A percentile compares a stretch with the other conserved stretches of the same genome.
Conservation (phyloP, 169 alveolate species). For the Plasmodium vivax region DNA sequence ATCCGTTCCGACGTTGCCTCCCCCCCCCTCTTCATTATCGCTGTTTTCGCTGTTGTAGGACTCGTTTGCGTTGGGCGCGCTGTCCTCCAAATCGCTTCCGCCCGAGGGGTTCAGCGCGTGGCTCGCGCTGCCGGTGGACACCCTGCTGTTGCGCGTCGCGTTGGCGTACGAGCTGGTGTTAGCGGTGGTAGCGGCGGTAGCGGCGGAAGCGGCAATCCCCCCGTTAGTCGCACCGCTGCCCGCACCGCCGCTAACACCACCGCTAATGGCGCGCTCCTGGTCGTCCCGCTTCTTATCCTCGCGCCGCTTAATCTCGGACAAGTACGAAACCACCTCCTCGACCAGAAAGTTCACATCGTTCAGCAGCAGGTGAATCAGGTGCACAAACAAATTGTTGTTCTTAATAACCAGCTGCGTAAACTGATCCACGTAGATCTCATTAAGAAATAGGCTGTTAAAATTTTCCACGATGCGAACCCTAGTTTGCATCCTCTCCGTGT, state of each 20-base stretch:
- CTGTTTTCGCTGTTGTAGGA: slow-evolving; percentile 73
- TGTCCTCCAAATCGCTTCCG: not conserved
- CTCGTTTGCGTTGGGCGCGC: not conserved
- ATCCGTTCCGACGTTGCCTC: slow-evolving; percentile 73
- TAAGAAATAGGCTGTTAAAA: slow-evolving; percentile 78
- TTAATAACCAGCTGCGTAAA: slow-evolving; percentile 79
- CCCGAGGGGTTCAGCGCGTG: not conserved
- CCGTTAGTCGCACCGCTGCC: not conserved
- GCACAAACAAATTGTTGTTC: slow-evolving; percentile 86
- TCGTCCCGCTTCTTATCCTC: slow-evolving; percentile 79
- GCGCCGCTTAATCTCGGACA: slow-evolving; percentile 88
- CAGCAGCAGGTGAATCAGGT: slow-evolving; percentile 88
- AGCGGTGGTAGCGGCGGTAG: not conserved
- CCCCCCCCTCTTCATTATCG: slow-evolving; percentile 73
- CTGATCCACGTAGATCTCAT: slow-evolving; percentile 79
- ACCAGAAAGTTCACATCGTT: slow-evolving; percentile 88
- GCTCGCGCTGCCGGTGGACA: not conserved
- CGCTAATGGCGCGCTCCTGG: not conserved
- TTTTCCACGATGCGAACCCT: slow-evolving; percentile 84
- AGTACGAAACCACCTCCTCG: slow-evolving; percentile 90
- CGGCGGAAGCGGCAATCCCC: too few species aligned
- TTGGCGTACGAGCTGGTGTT: not conserved
- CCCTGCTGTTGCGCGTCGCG: not conserved
- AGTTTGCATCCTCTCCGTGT: slow-evolving; percentile 84
- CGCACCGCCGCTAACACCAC: not conserved